A percentile compares a stretch with the other conserved stretches of the same genome.
phyloP scores from a whole-genome alignment of 2,329 filamentous ascomycete genomes.

The Pseudopithomyces maydicus region DNA sequence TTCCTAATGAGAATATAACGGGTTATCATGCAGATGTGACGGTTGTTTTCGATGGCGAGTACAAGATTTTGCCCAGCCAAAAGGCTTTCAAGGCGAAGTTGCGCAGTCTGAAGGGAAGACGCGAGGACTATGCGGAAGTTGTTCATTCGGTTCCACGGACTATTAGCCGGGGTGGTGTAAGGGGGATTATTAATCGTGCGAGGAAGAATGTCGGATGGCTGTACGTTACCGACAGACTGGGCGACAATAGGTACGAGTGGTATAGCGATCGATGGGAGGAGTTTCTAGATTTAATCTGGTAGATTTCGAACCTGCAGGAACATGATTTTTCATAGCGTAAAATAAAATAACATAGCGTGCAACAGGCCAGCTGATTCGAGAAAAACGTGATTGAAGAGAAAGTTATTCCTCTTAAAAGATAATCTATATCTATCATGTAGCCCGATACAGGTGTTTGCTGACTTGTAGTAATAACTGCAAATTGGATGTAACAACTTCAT shows the following conservation, averaged over 20 bases:
- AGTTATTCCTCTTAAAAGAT: too few relatives aligned
- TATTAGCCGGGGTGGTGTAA: conserved; percentile 18
- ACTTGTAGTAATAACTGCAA: too few relatives aligned
- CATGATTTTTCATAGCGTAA: too few relatives aligned
- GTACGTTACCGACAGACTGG: conserved; percentile 25
- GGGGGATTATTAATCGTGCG: conserved; percentile 25
- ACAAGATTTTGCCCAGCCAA: conserved; percentile 15
- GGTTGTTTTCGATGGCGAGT: conserved; percentile 31
- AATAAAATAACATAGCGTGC: too few relatives aligned
- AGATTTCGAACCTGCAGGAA: too few relatives aligned
- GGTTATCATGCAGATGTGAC: conserved; percentile 22
- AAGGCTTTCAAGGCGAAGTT: conserved; percentile 14
- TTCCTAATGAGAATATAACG: conserved; percentile 24
- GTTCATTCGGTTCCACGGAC: conserved; percentile 23
- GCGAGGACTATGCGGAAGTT: conserved; percentile 23
- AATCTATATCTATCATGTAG: too few relatives aligned
- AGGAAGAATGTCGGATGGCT: conserved; percentile 28
- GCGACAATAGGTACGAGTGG: conserved; percentile 19
- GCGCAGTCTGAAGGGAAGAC: conserved; percentile 5
- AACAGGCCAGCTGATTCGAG: too few relatives aligned
- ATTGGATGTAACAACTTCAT: too few relatives aligned
- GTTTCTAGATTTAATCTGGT: conserved; percentile 25
- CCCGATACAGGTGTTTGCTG: too few relatives aligned
- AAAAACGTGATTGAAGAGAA: too few relatives aligned
- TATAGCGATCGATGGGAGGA: conserved; percentile 25